Evolutionary conservation across 257 asterid genomes (phyloP), one percentile per base, ranked within the genome.

Genomic region (Ajuga chamaepitys): DNA sequence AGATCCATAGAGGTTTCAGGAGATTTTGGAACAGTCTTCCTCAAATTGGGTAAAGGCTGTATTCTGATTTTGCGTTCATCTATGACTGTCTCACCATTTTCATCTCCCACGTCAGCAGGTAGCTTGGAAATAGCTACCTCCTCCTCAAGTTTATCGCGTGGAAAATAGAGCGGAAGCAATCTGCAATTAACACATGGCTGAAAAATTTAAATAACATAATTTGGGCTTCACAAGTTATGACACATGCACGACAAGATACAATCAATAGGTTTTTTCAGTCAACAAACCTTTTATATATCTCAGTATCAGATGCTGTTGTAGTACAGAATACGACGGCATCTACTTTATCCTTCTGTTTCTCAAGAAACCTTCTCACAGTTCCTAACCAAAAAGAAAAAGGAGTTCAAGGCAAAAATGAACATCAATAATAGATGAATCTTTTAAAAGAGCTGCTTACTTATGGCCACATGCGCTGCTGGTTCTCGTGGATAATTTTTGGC

Each of bases 101-200:
- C 98, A 85, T 94, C 99, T 64, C 99, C 99, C 70, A 94, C 99
- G 79, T 94, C 99, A 26, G 95, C 93, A 60, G 99, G 99, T 67
- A 94, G 96, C 80, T 90, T 94, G 24, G 82, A 73, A 37, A 78
- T 68, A 53, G 95, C 96, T 44, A 86, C 74, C 76, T 81, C 88
- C 79, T 90, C 99, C 79, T 94, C 99, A 35, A 78, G 85, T 46
- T 82, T 88, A 75, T 90, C 90, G 51, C 98, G 86, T 17, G 99
- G 99, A 72, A 94, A 94, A 82, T 94, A 94, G 63, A 90, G 96
- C 3, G 98, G 99, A 78, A 94, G 99, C 81, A 90, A 82, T 77
- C 99, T 94, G 74, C 48, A 46, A 22, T 5, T 59, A 68, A 66
- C 34, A 58, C 4, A 20, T 53, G 58, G 26, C 64, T 35, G 63